These are phyloP conservation scores for Neofusicoccum kwambonambiense DNA, from an alignment of 2,329 filamentous ascomycete genomes.

Conservation along the genomic window DNA sequence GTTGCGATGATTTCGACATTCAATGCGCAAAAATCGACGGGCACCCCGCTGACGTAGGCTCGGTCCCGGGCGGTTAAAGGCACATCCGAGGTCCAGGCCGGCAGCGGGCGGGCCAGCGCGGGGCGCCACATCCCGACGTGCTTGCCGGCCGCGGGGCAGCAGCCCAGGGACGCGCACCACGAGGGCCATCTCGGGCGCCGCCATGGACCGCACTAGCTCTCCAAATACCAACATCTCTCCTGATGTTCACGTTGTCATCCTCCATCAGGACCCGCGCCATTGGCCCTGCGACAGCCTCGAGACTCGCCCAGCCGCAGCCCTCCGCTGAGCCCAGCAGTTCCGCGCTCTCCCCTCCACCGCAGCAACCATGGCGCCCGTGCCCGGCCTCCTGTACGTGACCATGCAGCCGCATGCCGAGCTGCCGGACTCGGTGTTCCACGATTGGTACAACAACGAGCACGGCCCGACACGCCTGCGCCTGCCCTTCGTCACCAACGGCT, in stretches of 20 bases:
- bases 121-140: constrained; percentile 11
- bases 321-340: neutral
- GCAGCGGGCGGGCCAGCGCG: neutral
- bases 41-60: neutral
- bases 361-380: constrained; percentile 44
- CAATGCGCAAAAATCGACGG: neutral
- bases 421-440: constrained; percentile 71
- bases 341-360: neutral
- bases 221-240: constrained; percentile 5
- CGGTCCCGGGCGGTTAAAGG: neutral
- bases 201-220: neutral
- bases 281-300: neutral
- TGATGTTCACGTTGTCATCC: constrained; percentile 4
- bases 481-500: constrained; percentile 71
- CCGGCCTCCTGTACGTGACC: constrained; percentile 78
- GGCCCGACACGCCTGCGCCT: constrained; percentile 77
- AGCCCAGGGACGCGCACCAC: neutral
- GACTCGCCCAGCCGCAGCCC: neutral
- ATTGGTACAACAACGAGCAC: constrained; percentile 95
- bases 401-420: constrained; percentile 74
- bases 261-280: constrained; percentile 2
- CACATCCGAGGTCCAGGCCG: constrained; percentile 1
- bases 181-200: neutral
- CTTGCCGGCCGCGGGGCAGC: constrained; percentile 14
- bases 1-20: too few species aligned